Evolutionary conservation across 2,329 filamentous ascomycete genomes (phyloP), one percentile per base, ranked within the genome.

Genomic region (Fragosphaeria purpurea): DNA sequence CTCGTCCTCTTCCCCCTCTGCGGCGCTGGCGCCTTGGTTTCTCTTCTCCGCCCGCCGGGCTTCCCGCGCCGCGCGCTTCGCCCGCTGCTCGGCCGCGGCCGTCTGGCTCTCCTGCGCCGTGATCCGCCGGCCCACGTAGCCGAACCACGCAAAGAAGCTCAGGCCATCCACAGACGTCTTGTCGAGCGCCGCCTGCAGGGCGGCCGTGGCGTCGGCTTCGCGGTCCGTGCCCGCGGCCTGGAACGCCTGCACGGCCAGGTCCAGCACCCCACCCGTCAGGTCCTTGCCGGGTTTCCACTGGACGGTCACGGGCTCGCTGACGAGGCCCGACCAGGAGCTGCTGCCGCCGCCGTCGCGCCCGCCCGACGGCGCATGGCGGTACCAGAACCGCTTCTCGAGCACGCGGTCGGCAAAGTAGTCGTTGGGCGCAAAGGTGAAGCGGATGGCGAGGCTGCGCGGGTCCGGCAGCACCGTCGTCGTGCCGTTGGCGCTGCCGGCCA

Each of bases 321-420:
- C 88, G 37, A 95, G 76, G 38, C 87, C 87, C 38, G 77, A 73
- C 80, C 80, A 89, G 61, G 79, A 30, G 30, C 41, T 45, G 32
- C 41, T 13, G 31, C 41, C 42, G n/a, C 13, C 6, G 34, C 9
- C 12, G 22, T 35, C 30, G 31, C n/a, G 8, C 9, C n/a, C 22
- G 12, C n/a, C 40, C 34, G 5, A 32, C 13, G 7, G 47, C 42
- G 39, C 39, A 9, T 45, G 47, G 58, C 90, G 82, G 75, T 84
- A 88, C 79, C 84, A 91, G 70, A 97, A 95, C 64, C 86, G 87
- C 82, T 97, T 97, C 70, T 91, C 86, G 46, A 97, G 70, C 49
- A 82, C 77, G 50, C 71, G 75, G 70, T 95, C 77, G 63, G 83
- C 77, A 61, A 97, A 95, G 71, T 83, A 83, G 46, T 88, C 82